Percentiles rank a stretch among this genome's conserved stretches.
Conservation (phyloP, 2,329 filamentous ascomycete species). For the Ophiostoma fasciatum region DNA sequence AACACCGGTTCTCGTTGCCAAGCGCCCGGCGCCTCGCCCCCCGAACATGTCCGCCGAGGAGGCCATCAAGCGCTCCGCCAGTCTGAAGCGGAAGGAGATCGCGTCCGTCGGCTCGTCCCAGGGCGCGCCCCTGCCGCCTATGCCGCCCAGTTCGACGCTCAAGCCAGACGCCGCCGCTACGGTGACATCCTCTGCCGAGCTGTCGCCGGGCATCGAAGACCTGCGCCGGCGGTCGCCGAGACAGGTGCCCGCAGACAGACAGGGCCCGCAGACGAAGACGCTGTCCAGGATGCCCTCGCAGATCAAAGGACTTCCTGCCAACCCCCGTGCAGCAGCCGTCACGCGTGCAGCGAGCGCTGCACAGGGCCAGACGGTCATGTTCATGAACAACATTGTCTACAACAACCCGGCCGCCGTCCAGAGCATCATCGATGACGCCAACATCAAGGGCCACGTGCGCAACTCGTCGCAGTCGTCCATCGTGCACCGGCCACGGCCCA, state of each 20-base stretch:
- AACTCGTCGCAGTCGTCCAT: slow-evolving; percentile 24
- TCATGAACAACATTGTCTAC: slow-evolving; percentile 41
- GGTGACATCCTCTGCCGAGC: slow-evolving; percentile 33
- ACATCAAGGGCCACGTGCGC: slow-evolving; percentile 13
- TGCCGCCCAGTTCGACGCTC: slow-evolving; percentile 11
- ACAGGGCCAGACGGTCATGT: slow-evolving; percentile 35
- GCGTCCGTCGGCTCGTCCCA: no score
- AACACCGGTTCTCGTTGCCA: slow-evolving; percentile 19
- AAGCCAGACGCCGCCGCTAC: no score
- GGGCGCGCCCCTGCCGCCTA: slow-evolving; percentile 12
- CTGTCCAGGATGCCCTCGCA: slow-evolving; percentile 29
- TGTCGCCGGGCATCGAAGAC: slow-evolving; percentile 35
- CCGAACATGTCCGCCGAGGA: slow-evolving; percentile 21
- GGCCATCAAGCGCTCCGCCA: slow-evolving; percentile 20
- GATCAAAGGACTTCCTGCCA: slow-evolving; percentile 31
- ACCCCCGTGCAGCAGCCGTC: slow-evolving; percentile 27
- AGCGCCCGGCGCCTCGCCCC: slow-evolving; percentile 23
- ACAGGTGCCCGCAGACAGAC: slow-evolving; percentile 15
- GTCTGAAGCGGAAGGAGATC: slow-evolving; percentile 25
- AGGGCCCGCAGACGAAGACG: no score
- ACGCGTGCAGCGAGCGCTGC: slow-evolving; percentile 16
- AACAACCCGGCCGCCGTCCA: slow-evolving; percentile 34
- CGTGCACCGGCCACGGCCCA: slow-evolving; percentile 40
- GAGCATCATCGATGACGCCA: slow-evolving; percentile 31
- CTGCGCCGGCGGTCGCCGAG: slow-evolving; percentile 37